Base-by-base conservation (phyloP, 768 basidiomycete species). In the Grammothele lineata region DNA sequence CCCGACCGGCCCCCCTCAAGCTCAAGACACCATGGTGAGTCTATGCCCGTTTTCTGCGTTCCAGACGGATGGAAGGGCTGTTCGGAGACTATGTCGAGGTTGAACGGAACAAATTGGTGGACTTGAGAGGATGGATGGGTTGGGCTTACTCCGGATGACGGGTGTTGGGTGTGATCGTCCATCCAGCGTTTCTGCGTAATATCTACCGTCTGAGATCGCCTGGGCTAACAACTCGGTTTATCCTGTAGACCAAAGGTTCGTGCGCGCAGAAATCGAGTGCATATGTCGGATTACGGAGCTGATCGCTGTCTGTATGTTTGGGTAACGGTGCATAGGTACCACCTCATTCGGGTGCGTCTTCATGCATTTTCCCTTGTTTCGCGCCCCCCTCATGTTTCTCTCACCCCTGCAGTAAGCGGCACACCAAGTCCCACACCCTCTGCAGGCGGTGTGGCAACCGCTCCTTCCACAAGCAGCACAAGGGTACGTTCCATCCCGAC, bases 381-480 rank as follows among this genome's bases (percentile, higher is more conserved):
- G 15, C n/a, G 18, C 21, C 24, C 32, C 40, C 36, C 40, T 36
- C 18, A 50, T 37, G 27, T 26, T 46, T 47, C 9, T 42, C 38
- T 42, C 42, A 12, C 10, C 4, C 46, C 38, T 24, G 55, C 68
- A 92, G 92, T 89, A 94, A 94, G 78, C 80, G 92, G 68, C 93
- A 94, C 82, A 88, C 90, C 58, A 96, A 95, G 77, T 83, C 90
- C 56, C 92, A 95, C 79, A 93, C 92, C 47, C 85, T 97, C 62
- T 99, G 96, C 82, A 80, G 93, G 67, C 89, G 96, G 61, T 99
- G 96, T 72, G 92, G 93, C 57, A 80, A 85, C 72, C 84, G 95
- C 50, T 81, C 92, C 27, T 95, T 97, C 80, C 96, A 98, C 83
- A 87, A 83, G 72, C 95, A 99, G 75, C 91, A 99, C 78, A 92